phyloP scores from a whole-genome alignment of 73 alveolate species.

The Paramecium primaurelia region DNA sequence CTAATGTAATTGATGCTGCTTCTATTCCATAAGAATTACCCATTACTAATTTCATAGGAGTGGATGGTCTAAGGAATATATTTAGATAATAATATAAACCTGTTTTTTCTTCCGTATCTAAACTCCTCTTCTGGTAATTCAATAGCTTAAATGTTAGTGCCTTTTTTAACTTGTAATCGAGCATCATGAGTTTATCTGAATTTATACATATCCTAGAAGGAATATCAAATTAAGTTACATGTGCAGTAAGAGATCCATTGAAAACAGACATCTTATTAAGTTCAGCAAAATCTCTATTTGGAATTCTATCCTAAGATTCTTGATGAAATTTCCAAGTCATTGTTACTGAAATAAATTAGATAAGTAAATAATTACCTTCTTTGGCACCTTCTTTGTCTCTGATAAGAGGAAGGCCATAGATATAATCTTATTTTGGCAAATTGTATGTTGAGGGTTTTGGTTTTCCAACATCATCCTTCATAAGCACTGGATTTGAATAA shows the following conservation, averaged over 20 bases:
- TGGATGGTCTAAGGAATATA: conserved; percentile 68
- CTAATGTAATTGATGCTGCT: conserved; percentile 52
- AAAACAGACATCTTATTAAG: conserved; percentile 71
- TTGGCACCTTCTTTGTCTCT: conserved; percentile 84
- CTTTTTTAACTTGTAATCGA: conserved; percentile 36
- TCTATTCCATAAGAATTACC: conserved; percentile 71
- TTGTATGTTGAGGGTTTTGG: conserved; percentile 76
- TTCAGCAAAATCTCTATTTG: conserved; percentile 73
- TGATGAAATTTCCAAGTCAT: conserved; percentile 76
- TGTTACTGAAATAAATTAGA: conserved; percentile 53
- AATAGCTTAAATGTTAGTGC: conserved; percentile 24
- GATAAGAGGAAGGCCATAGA: conserved; percentile 78
- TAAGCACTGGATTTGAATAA: conserved; percentile 70
- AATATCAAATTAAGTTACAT: conserved; percentile 13
- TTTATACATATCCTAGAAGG: conserved; percentile 15
- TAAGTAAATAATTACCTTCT: conserved; percentile 50
- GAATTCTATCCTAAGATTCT: conserved; percentile 64
- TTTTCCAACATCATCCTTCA: conserved; percentile 87
- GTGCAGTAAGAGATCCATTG: conserved; percentile 60
- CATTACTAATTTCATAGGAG: conserved; percentile 75
- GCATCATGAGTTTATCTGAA: conserved; percentile 48
- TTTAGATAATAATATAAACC: not conserved
- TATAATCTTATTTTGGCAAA: conserved; percentile 77
- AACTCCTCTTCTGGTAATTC: conserved; percentile 62
- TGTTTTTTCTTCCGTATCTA: conserved; percentile 53